phyloP scores from a whole-genome alignment of 148 eudicot genomes.

The Amaranthus hypochondriacus region DNA sequence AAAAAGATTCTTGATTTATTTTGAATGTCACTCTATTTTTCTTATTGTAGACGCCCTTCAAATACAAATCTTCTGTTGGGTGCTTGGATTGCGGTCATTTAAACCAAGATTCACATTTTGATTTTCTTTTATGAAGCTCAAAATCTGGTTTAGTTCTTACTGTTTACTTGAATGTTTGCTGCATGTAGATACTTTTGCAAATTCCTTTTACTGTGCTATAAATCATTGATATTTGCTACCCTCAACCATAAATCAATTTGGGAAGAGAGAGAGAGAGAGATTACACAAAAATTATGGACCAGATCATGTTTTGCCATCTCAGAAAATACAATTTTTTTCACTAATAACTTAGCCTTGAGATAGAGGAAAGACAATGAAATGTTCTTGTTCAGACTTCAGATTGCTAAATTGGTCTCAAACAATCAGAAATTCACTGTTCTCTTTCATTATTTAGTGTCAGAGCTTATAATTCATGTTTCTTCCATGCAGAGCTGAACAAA shows the following conservation, averaged over 20 bases:
- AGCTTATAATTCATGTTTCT: slow-evolving; percentile 9
- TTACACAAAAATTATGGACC: too few relatives aligned
- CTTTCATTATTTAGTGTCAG: background rate
- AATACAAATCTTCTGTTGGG: background rate
- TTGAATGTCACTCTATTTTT: background rate
- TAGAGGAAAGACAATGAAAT: background rate
- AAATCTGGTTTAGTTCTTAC: background rate
- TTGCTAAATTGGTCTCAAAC: background rate
- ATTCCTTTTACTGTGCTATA: too few relatives aligned
- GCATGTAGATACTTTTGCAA: too few relatives aligned
- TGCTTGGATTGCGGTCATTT: background rate
- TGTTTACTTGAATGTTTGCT: background rate
- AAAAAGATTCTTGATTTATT: background rate
- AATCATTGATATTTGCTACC: too few relatives aligned
- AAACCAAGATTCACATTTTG: background rate
- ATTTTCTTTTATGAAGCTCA: background rate
- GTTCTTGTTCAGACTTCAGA: background rate
- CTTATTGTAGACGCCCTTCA: background rate
- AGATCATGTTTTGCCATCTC: too few relatives aligned
- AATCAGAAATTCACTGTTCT: background rate
- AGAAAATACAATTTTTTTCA: too few relatives aligned
- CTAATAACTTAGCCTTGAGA: too few relatives aligned
- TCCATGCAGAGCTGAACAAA: slow-evolving; percentile 75
- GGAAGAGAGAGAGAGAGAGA: too few relatives aligned
- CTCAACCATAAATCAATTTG: too few relatives aligned